Conservation (phyloP, 345 rosid genomes). For the Gossypium ekmanianum region DNA sequence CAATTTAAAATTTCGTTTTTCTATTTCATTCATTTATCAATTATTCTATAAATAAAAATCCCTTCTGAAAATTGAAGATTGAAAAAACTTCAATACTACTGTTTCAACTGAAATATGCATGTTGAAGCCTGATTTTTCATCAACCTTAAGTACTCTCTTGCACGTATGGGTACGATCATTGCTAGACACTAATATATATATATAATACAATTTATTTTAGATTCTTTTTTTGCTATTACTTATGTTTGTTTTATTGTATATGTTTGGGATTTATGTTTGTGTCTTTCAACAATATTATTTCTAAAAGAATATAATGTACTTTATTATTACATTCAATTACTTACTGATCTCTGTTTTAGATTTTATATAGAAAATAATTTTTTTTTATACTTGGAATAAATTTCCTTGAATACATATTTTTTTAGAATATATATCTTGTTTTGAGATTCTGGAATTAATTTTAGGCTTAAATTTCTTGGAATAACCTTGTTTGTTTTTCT, state of each 20-base stretch:
- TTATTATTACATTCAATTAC: too few species aligned
- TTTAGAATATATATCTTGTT: too few species aligned
- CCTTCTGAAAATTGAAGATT: neutral
- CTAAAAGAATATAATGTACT: too few species aligned
- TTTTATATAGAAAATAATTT: too few species aligned
- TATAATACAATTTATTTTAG: too few species aligned
- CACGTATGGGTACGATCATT: neutral
- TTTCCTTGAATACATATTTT: neutral
- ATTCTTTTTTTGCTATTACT: neutral
- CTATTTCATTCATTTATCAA: neutral
- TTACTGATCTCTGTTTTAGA: too few species aligned
- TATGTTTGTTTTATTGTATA: neutral
- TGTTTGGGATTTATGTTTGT: accelerated
- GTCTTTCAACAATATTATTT: too few species aligned
- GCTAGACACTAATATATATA: neutral
- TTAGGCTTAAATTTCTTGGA: too few species aligned
- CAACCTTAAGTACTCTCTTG: too few species aligned
- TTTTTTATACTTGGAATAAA: too few species aligned
- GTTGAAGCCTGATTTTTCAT: neutral
- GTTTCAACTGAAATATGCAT: neutral
- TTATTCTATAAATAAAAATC: neutral
- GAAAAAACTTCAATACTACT: neutral
- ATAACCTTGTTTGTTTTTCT: too few species aligned
- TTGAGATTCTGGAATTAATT: too few species aligned
- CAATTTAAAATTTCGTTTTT: neutral